These are phyloP conservation scores for Eleusine coracana DNA, from an alignment of 176 grass and related monocot species.

Conservation along the genomic window DNA sequence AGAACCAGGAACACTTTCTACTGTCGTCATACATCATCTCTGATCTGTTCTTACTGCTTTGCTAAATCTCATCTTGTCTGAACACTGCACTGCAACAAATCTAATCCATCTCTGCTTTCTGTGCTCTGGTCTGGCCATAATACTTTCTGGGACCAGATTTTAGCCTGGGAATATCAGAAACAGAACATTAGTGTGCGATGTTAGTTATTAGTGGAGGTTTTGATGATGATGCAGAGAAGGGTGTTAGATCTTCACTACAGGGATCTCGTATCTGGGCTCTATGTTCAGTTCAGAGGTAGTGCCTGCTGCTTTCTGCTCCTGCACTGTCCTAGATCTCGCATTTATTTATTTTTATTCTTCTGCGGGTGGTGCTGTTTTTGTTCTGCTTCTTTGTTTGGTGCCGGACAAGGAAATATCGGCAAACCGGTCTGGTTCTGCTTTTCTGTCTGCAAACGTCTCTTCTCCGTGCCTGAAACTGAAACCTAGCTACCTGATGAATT, in stretches of 20 bases:
- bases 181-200: background rate
- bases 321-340: slow-evolving; percentile 31
- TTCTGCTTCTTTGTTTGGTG: slow-evolving; percentile 22
- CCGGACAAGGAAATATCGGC: slow-evolving; percentile 23
- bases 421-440: slow-evolving; percentile 24
- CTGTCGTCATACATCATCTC: slow-evolving; percentile 12
- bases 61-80: background rate
- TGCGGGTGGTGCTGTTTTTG: background rate
- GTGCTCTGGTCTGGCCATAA: slow-evolving; percentile 11
- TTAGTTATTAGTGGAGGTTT: background rate
- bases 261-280: slow-evolving; percentile 30
- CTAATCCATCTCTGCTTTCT: background rate
- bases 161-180: slow-evolving; percentile 7
- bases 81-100: slow-evolving; percentile 3
- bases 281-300: slow-evolving; percentile 28
- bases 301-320: slow-evolving; percentile 30
- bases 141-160: slow-evolving; percentile 43
- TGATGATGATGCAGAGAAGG: slow-evolving; percentile 29
- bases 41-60: slow-evolving; percentile 9
- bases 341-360: slow-evolving; percentile 29
- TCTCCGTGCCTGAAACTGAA: slow-evolving; percentile 38
- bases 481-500: slow-evolving; percentile 28
- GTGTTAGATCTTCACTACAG: slow-evolving; percentile 17
- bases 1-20: background rate
- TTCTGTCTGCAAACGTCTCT: slow-evolving; percentile 39